Percentiles rank a stretch among this genome's conserved stretches.
Evolutionary conservation across 2,329 filamentous ascomycete genomes (phyloP).

Genomic region (Hymenoscyphus fructigenus): DNA sequence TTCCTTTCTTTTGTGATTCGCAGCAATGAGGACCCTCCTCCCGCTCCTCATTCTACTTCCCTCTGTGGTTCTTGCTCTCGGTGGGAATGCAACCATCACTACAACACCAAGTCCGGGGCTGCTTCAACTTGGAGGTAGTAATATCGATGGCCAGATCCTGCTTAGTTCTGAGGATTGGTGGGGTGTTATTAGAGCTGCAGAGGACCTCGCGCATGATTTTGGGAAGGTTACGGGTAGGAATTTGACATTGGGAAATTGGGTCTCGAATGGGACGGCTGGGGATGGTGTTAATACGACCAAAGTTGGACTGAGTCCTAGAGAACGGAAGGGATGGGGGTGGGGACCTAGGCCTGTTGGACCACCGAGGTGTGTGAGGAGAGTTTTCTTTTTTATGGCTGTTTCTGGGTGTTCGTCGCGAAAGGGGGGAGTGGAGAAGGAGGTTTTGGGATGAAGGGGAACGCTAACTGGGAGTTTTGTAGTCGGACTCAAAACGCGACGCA

Average conservation of each 20-base stretch:
- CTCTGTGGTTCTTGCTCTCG: slow-evolving; percentile 41
- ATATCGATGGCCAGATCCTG: slow-evolving; percentile 49
- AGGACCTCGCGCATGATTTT: slow-evolving; percentile 67
- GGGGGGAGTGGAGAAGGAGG: no score
- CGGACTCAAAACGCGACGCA: no score
- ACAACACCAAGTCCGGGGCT: slow-evolving; percentile 42
- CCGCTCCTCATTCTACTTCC: slow-evolving; percentile 19
- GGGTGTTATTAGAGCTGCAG: slow-evolving; percentile 65
- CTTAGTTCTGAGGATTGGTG: slow-evolving; percentile 62
- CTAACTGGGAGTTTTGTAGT: no score
- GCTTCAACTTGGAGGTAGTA: slow-evolving; percentile 29
- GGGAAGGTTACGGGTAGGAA: slow-evolving; percentile 68
- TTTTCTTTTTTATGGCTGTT: no score
- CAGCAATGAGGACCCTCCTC: background rate
- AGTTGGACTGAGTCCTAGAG: background rate
- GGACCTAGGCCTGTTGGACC: no score
- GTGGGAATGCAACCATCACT: slow-evolving; percentile 46
- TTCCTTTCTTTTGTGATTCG: background rate
- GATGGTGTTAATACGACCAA: background rate
- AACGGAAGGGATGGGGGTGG: background rate
- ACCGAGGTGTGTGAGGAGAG: no score
- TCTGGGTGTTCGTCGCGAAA: no score
- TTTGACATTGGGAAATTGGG: slow-evolving; percentile 46
- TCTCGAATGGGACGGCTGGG: slow-evolving; percentile 2
- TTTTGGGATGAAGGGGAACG: no score